phyloP scores from a whole-genome alignment of 1,139 yeast species.

The Eremothecium cymbalariae region DNA sequence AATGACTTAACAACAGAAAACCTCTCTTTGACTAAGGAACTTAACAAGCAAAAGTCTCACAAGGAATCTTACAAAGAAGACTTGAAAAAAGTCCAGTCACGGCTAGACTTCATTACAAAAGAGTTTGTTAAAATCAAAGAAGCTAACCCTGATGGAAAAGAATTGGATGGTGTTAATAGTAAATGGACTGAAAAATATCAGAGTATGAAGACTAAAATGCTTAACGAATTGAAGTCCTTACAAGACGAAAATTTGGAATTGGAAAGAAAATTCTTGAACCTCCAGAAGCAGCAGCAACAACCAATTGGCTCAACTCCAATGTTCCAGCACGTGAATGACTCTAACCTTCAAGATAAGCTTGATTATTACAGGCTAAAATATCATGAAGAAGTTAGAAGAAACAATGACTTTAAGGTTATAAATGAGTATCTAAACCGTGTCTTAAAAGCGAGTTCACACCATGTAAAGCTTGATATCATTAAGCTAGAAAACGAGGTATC shows the following conservation, averaged over 20 bases:
- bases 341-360: conserved; percentile 18
- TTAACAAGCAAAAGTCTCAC: conserved; percentile 15
- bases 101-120: conserved; percentile 19
- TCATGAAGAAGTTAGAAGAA: conserved; percentile 26
- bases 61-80: conserved; percentile 22
- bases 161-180: conserved; percentile 7
- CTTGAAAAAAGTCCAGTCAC: conserved; percentile 16
- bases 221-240: conserved; percentile 20
- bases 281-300: conserved; percentile 7
- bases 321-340: conserved; percentile 5
- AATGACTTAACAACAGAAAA: conserved; percentile 12
- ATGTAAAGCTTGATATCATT: conserved; percentile 24
- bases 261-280: conserved; percentile 15
- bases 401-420: conserved; percentile 27
- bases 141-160: conserved; percentile 8
- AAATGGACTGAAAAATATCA: conserved; percentile 19
- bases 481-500: conserved; percentile 23
- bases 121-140: conserved; percentile 18
- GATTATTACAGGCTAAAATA: conserved; percentile 29
- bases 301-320: conserved; percentile 4
- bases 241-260: conserved; percentile 23
- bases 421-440: conserved; percentile 29
- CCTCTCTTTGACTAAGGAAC: conserved; percentile 11
- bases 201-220: conserved; percentile 22
- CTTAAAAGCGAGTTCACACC: conserved; percentile 27